Percentiles rank a stretch among this genome's conserved stretches.
Evolutionary conservation across 345 rosid genomes (phyloP).

Genomic region (Passiflora organensis): DNA sequence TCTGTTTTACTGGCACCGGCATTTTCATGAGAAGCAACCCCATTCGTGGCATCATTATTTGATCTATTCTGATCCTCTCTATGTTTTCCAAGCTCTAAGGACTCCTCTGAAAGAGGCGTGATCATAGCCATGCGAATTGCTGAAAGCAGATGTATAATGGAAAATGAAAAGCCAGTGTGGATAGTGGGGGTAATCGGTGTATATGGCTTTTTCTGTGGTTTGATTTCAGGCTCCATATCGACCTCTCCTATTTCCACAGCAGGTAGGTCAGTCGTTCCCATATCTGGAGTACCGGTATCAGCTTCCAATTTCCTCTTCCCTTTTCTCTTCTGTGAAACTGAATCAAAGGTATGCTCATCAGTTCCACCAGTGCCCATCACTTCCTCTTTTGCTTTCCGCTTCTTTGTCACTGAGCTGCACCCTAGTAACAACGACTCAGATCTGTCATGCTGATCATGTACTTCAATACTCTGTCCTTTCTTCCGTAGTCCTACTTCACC

Average conservation of each 20-base stretch:
- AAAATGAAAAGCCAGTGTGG: slow-evolving; percentile 91
- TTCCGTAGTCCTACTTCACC: slow-evolving; percentile 37
- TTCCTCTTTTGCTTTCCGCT: slow-evolving; percentile 61
- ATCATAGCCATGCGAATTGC: slow-evolving; percentile 90
- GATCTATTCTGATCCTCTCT: slow-evolving; percentile 42
- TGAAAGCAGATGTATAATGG: slow-evolving; percentile 89
- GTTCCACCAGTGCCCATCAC: slow-evolving; percentile 36
- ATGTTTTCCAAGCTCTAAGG: slow-evolving; percentile 50
- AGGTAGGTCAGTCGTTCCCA: slow-evolving; percentile 49
- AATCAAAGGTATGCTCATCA: slow-evolving; percentile 45
- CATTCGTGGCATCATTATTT: slow-evolving; percentile 41
- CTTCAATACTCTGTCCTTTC: slow-evolving; percentile 44
- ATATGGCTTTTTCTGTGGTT: slow-evolving; percentile 78
- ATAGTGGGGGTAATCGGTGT: slow-evolving; percentile 87
- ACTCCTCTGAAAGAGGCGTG: slow-evolving; percentile 55
- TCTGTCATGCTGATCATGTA: slow-evolving; percentile 43
- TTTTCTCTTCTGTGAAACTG: slow-evolving; percentile 50
- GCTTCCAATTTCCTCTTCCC: slow-evolving; percentile 63
- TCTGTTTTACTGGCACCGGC: slow-evolving; percentile 35
- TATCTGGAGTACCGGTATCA: slow-evolving; percentile 40
- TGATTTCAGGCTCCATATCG: slow-evolving; percentile 62
- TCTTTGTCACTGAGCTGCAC: slow-evolving; percentile 52
- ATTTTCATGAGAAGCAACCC: slow-evolving; percentile 40
- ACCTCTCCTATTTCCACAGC: slow-evolving; percentile 36
- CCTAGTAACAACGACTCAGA: slow-evolving; percentile 46